Conservation (phyloP, 2,329 filamentous ascomycete species). For the Colletotrichum acutatum region DNA sequence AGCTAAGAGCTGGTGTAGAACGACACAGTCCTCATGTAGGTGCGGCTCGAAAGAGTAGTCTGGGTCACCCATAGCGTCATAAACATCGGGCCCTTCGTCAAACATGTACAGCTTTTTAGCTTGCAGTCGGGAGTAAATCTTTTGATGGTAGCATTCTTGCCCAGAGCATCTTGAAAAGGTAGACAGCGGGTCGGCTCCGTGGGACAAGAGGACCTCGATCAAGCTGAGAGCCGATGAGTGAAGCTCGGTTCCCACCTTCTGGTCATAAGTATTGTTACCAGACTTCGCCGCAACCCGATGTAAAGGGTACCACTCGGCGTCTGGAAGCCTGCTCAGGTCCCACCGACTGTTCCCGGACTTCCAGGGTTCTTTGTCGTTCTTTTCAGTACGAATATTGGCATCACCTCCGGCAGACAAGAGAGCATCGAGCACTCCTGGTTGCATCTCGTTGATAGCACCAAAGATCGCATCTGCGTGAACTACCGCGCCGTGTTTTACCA, state of each 20-base stretch:
- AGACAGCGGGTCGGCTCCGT: constrained; percentile 42
- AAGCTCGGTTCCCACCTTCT: neutral
- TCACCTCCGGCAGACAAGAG: neutral
- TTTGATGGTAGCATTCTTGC: neutral
- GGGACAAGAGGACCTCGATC: constrained; percentile 37
- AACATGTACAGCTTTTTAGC: neutral
- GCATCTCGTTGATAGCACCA: constrained; percentile 30
- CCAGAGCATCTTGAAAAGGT: constrained; percentile 17
- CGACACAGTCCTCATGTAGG: constrained; percentile 32
- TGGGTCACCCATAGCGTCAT: neutral
- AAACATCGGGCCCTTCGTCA: neutral
- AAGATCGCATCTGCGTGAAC: constrained; percentile 34
- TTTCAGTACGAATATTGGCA: constrained; percentile 6
- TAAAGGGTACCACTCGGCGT: constrained; percentile 13
- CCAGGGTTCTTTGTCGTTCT: neutral
- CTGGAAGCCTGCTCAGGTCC: neutral
- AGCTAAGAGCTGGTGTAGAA: constrained; percentile 39
- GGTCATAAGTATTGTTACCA: neutral
- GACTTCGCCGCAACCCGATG: neutral
- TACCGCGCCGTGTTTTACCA: constrained; percentile 24
- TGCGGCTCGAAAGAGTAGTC: neutral
- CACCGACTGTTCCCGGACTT: neutral
- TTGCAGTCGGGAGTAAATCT: neutral
- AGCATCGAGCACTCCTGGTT: constrained; percentile 3
- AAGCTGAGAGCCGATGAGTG: neutral